A percentile compares a stretch with the other conserved stretches of the same genome.
These are phyloP conservation scores for Boehmeria nivea DNA, from an alignment of 306 rosid genomes.

Conservation along the genomic window DNA sequence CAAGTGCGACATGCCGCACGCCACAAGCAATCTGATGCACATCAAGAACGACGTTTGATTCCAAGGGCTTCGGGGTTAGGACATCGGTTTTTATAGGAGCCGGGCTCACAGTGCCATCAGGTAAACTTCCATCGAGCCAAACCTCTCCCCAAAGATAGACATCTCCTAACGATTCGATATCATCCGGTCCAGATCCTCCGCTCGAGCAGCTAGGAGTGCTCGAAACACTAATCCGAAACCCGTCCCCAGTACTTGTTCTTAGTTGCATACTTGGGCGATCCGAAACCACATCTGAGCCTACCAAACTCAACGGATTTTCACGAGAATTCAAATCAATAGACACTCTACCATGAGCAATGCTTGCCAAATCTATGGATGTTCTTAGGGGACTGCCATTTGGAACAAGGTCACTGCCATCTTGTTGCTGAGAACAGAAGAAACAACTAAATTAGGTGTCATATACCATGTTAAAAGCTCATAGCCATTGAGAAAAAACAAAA, in stretches of 20 bases:
- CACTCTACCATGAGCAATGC: conserved; percentile 36
- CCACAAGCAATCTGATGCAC: conserved; percentile 80
- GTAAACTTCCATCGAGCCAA: conserved; percentile 54
- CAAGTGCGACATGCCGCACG: conserved; percentile 68
- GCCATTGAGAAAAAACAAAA: too few species aligned
- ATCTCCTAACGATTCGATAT: conserved; percentile 91
- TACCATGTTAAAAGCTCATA: too few species aligned
- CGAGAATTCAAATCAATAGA: conserved; percentile 46
- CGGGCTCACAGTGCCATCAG: conserved; percentile 48
- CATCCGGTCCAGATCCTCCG: conserved; percentile 80
- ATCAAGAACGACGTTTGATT: conserved; percentile 83
- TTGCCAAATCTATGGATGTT: conserved; percentile 51
- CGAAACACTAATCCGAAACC: conserved; percentile 77
- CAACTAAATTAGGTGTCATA: conserved; percentile 3
- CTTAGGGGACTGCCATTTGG: conserved; percentile 39
- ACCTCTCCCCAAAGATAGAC: conserved; percentile 90
- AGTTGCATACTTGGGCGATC: conserved; percentile 63
- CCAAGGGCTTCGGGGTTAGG: conserved; percentile 68
- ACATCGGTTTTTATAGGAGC: conserved; percentile 49
- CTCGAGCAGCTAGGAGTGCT: conserved; percentile 69
- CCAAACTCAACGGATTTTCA: conserved; percentile 35
- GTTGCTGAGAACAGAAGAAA: conserved; percentile 37
- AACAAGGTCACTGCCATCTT: conserved; percentile 35
- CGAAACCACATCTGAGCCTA: conserved; percentile 60
- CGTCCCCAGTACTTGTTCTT: conserved; percentile 70